Conservation (phyloP, 495 filamentous ascomycete species). For the Penicillium samsonianum region DNA sequence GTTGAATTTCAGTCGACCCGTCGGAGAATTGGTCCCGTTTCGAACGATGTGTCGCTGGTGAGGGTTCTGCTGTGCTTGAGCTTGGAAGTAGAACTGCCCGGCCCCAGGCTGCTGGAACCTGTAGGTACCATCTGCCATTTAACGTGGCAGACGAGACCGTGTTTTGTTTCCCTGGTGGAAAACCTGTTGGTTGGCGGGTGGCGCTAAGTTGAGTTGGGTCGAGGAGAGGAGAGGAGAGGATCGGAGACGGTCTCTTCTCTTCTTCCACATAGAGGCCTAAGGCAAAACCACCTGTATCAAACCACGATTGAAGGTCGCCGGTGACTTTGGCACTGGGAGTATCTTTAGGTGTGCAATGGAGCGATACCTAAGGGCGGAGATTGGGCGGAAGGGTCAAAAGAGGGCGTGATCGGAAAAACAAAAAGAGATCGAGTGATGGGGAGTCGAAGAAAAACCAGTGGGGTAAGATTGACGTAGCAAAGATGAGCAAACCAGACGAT, state of each 20-base stretch:
- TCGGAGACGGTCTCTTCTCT: slow-evolving; percentile 52
- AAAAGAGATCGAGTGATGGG: slow-evolving; percentile 14
- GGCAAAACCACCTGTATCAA: slow-evolving; percentile 35
- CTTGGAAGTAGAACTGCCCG: slow-evolving; percentile 62
- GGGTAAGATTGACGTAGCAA: slow-evolving; percentile 19
- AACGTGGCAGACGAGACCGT: slow-evolving; percentile 53
- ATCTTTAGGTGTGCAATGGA: slow-evolving; percentile 23
- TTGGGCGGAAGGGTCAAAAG: slow-evolving; percentile 39
- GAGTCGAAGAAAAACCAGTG: slow-evolving; percentile 16
- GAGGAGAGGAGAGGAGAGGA: slow-evolving; percentile 40
- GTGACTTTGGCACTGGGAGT: slow-evolving; percentile 11
- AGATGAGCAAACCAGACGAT: slow-evolving; percentile 22
- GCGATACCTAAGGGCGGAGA: slow-evolving; percentile 34
- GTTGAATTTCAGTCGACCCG: slow-evolving; percentile 50
- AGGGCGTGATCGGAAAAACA: slow-evolving; percentile 22
- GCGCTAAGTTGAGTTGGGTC: slow-evolving; percentile 26
- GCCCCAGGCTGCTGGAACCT: slow-evolving; percentile 72
- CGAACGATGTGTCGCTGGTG: slow-evolving; percentile 54
- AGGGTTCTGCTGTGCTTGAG: slow-evolving; percentile 53
- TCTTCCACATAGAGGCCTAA: slow-evolving; percentile 53
- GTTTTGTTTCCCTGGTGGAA: slow-evolving; percentile 33
- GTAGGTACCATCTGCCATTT: slow-evolving; percentile 85
- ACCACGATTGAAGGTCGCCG: slow-evolving; percentile 10
- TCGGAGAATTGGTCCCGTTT: slow-evolving; percentile 56
- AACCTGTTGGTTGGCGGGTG: slow-evolving; percentile 27